Percentiles rank a stretch among this genome's conserved stretches.
Evolutionary conservation across 805 yeast species (phyloP).

Genomic region (Clavispora fructus): DNA sequence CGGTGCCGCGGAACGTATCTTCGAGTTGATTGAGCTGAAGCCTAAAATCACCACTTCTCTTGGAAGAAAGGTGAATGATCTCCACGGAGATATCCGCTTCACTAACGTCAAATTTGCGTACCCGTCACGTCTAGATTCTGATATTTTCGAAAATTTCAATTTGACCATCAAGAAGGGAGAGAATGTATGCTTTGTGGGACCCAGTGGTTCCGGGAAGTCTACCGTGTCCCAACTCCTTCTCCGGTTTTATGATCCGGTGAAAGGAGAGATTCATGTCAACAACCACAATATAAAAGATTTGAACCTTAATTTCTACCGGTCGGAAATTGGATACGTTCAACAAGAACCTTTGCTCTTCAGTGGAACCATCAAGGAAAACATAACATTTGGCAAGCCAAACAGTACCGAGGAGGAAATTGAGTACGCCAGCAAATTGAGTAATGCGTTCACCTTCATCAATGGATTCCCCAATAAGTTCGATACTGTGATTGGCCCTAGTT

Average conservation of each 20-base stretch:
- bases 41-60: conserved; percentile 64
- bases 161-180: conserved; percentile 71
- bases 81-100: conserved; percentile 58
- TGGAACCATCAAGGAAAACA: conserved; percentile 80
- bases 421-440: conserved; percentile 63
- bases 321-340: conserved; percentile 80
- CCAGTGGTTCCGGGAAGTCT: conserved; percentile 95
- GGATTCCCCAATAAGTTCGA: conserved; percentile 79
- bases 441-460: conserved; percentile 62
- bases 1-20: conserved; percentile 89
- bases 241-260: conserved; percentile 74
- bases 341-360: conserved; percentile 90
- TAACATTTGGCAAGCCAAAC: conserved; percentile 63
- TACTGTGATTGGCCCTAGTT: conserved; percentile 74
- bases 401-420: conserved; percentile 56
- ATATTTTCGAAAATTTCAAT: conserved; percentile 57
- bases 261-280: conserved; percentile 63
- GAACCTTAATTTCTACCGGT: conserved; percentile 68
- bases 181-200: conserved; percentile 91
- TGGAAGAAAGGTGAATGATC: conserved; percentile 46
- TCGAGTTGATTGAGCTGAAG: conserved; percentile 75
- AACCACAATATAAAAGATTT: conserved; percentile 56
- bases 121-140: conserved; percentile 75
- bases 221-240: conserved; percentile 75
- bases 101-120: conserved; percentile 63